Evolutionary conservation across 2,329 filamentous ascomycete species (phyloP).

Genomic region (Aspergillus fischeri): DNA sequence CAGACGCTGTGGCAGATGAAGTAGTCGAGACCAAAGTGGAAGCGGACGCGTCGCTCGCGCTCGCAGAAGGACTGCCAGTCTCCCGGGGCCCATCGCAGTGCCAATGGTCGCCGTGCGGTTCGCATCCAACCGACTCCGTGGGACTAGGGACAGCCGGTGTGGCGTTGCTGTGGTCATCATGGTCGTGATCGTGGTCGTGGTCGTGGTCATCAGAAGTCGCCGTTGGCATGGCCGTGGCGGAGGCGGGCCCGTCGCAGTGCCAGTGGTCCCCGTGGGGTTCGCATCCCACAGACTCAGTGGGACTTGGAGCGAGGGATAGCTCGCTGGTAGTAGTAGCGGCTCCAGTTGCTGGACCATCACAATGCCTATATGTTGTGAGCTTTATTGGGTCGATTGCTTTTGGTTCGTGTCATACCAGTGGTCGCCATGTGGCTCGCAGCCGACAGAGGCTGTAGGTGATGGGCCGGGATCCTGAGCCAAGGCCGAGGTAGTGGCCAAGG

Average conservation of each 20-base stretch:
- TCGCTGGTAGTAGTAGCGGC: constrained; percentile 4
- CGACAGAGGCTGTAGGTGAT: constrained; percentile 27
- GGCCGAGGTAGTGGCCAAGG: constrained; percentile 15
- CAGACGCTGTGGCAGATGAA: constrained; percentile 6
- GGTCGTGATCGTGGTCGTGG: neutral
- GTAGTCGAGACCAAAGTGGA: constrained; percentile 1
- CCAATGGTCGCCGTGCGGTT: constrained; percentile 27
- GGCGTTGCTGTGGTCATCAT: neutral
- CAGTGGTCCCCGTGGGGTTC: constrained; percentile 18
- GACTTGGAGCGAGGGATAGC: constrained; percentile 14
- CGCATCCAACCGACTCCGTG: constrained; percentile 24
- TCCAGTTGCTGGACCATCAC: constrained; percentile 22
- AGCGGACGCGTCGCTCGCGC: neutral
- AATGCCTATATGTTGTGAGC: constrained; percentile 20
- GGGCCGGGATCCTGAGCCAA: constrained; percentile 21
- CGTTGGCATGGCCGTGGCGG: neutral
- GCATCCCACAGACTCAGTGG: constrained; percentile 18
- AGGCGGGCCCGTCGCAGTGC: constrained; percentile 5
- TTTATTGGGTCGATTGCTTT: neutral
- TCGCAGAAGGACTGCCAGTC: constrained; percentile 1
- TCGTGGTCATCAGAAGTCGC: neutral
- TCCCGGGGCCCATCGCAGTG: constrained; percentile 12
- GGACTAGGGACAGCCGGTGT: constrained; percentile 5
- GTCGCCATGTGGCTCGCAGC: constrained; percentile 24
- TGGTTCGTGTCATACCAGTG: constrained; percentile 18